Base-by-base conservation (phyloP, 129 eudicot genomes). In the Escallonia rubra region DNA sequence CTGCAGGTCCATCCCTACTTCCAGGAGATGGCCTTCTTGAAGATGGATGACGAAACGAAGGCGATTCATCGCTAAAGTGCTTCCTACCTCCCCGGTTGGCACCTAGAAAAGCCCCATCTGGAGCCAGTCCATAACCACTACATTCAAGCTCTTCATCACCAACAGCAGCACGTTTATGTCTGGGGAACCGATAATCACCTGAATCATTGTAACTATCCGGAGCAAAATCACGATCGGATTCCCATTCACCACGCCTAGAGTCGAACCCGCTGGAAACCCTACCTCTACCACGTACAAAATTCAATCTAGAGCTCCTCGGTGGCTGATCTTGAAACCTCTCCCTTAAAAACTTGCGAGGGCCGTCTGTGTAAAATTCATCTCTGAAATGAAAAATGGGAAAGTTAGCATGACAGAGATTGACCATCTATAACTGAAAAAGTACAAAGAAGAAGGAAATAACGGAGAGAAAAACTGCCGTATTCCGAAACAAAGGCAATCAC, bases 1-100 rank as follows among this genome's bases (percentile, higher is more conserved):
- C 12, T 39, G 63, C 49, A 46, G 69, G 52, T 16, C 61, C 83
- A 64, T 77, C 86, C 53, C 79, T 69, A 68, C 51, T 73, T 51
- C 79, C 69, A 53, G 86, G 69, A 61, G 86, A 77, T 13, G 65
- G 56, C 58, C 82, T 65, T 46, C 86, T 76, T 10, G 81, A 59
- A 48, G 74, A 58, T 43, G 68, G 55, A 50, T 73, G 75, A 44
- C 70, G 61, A 54, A 62, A 69, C 6, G 76, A 71, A 61, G 78
- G 70, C 47, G 78, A 66, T 50, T 74, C 82, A 72, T 79, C 79
- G 51, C 58, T 73, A 49, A 59, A 43, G 0, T 74, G 67, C 67
- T 65, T 83, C 64, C 83, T 72, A 56, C 71, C 74, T 63, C 71
- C 66, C 52, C 74, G 56, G 52, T 47, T 43, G 51, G 51, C 23